Conservation (phyloP, 176 grass and related monocot genomes). For the Juncus inflexus region DNA sequence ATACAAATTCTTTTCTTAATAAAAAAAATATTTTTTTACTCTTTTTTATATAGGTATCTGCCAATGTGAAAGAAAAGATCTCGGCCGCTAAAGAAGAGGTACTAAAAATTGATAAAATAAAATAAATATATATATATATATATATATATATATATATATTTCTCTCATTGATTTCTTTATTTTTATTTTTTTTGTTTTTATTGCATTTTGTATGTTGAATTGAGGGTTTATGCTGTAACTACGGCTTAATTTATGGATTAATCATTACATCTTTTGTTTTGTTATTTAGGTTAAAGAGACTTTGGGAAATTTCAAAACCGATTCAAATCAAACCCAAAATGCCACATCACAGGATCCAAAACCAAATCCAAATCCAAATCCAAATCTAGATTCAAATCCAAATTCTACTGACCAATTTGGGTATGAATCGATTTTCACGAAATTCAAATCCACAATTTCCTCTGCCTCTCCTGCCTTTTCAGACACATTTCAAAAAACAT, state of each 20-base stretch:
- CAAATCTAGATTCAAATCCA: conserved; percentile 8
- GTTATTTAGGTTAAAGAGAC: conserved; percentile 27
- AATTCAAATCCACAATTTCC: conserved; percentile 27
- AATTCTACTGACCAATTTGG: conserved; percentile 18
- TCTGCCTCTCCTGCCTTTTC: conserved; percentile 23
- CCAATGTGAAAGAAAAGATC: conserved; percentile 38
- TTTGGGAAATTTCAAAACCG: conserved; percentile 16
- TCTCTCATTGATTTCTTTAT: background rate
- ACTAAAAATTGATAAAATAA: conserved; percentile 15
- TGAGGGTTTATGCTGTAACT: background rate
- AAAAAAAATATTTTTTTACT: background rate
- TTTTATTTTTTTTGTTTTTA: background rate
- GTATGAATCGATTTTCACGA: conserved; percentile 12
- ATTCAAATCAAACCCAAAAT: too few species aligned
- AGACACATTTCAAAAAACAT: conserved; percentile 23
- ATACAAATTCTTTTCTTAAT: too few species aligned
- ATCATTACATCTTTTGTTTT: background rate
- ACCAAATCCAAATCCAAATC: conserved; percentile 19
- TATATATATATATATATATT: too few species aligned
- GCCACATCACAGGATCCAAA: conserved; percentile 1
- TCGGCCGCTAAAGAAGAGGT: conserved; percentile 42
- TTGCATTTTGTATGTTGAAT: background rate
- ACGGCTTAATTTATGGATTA: background rate
- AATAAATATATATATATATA: conserved; percentile 1
- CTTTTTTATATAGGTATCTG: conserved; percentile 28